Percentiles rank a stretch among this genome's conserved stretches.
Conservation (phyloP, 2,329 filamentous ascomycete species). For the Fusarium sp. region DNA sequence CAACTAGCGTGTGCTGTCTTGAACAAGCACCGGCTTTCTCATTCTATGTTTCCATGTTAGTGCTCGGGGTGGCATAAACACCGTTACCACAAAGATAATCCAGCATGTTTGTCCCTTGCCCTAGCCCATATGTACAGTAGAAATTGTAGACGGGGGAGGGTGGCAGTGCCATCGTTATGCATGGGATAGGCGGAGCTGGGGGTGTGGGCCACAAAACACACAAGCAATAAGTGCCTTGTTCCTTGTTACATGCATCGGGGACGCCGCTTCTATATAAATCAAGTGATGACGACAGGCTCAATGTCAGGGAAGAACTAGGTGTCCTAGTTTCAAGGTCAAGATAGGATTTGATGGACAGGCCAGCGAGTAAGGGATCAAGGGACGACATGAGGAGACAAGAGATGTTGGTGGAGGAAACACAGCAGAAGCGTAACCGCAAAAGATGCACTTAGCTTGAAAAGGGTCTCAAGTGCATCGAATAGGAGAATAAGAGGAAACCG, state of each 20-base stretch:
- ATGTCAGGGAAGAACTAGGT: not conserved
- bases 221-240: slow-evolving; percentile 1
- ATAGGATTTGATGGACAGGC: not conserved
- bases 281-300: not conserved
- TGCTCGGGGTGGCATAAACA: not conserved
- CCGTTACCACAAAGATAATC: not conserved
- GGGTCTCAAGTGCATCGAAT: not conserved
- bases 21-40: not conserved
- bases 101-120: not conserved
- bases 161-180: slow-evolving; percentile 37
- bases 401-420: slow-evolving; percentile 9
- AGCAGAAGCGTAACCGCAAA: not conserved
- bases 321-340: not conserved
- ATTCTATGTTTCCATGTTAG: not conserved
- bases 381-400: slow-evolving; percentile 19
- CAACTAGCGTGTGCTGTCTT: slow-evolving; percentile 24
- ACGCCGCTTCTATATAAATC: slow-evolving; percentile 3
- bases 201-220: slow-evolving; percentile 26
- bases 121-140: slow-evolving; percentile 12
- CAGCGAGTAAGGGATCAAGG: not conserved
- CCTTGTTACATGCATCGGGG: slow-evolving; percentile 7
- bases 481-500: slow-evolving; percentile 3
- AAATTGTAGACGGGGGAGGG: slow-evolving; percentile 32
- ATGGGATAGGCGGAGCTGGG: slow-evolving; percentile 32
- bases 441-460: slow-evolving; percentile 6